These are phyloP conservation scores for Arthonia radiata DNA, from an alignment of 495 filamentous ascomycete species.

Conservation along the genomic window DNA sequence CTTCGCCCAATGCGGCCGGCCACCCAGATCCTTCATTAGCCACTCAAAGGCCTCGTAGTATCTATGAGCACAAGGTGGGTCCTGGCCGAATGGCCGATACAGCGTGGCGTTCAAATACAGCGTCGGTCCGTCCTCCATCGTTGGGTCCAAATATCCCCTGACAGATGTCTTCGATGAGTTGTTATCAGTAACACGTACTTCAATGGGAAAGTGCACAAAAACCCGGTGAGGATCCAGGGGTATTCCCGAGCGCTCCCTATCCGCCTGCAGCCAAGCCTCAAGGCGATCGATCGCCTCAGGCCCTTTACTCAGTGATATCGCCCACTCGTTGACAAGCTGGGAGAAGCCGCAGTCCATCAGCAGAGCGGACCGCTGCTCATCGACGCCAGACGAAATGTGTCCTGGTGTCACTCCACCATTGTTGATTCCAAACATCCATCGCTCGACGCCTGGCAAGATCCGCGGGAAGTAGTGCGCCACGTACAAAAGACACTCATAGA, in stretches of 20 bases:
- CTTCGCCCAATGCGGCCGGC: conserved; percentile 93
- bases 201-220: conserved; percentile 80
- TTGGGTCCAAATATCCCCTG: conserved; percentile 61
- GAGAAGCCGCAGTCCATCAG: conserved; percentile 92
- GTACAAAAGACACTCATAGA: conserved; percentile 75
- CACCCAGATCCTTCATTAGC: conserved; percentile 78
- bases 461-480: conserved; percentile 52
- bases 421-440: conserved; percentile 87
- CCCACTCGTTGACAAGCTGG: conserved; percentile 97
- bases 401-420: conserved; percentile 49
- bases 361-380: conserved; percentile 53
- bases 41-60: conserved; percentile 93
- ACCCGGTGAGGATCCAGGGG: conserved; percentile 55
- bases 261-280: conserved; percentile 58
- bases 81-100: conserved; percentile 63
- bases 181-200: conserved; percentile 69
- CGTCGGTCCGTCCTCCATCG: conserved; percentile 39
- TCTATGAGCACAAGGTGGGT: conserved; percentile 50
- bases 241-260: conserved; percentile 31
- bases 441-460: conserved; percentile 65
- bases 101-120: conserved; percentile 91
- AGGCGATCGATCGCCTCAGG: conserved; percentile 72
- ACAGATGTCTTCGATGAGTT: conserved; percentile 14
- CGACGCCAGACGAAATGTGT: conserved; percentile 45
- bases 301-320: conserved; percentile 65